Base-by-base conservation (phyloP, 2,329 filamentous ascomycete species). In the Neophaeococcomyces aloes region DNA sequence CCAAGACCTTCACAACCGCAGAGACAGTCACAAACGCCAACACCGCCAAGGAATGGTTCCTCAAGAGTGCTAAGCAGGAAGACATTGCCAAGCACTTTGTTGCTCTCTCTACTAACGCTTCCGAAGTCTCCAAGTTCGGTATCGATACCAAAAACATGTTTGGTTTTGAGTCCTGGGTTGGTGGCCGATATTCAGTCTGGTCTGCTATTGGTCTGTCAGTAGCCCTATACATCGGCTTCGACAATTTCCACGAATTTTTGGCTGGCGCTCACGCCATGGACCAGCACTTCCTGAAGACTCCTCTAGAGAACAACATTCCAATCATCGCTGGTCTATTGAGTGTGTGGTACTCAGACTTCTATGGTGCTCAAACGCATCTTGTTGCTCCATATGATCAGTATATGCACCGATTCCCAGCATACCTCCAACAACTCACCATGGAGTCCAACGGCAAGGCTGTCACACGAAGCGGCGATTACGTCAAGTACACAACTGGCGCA, bases 91-190 rank as follows among this genome's bases (percentile, higher is more conserved):
- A 96, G 77, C 91, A 98, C 76, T 98, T 98, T 61, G 91, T 95
- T 46, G 91, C 91, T 35, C 79, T 98, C 42, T 96, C 91, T 38
- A 98, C 91, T 65, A 98, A 98, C 69, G 84, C 89, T 69, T 65
- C 72, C 42, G 89, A 96, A 71, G 91, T 98, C 50, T 87, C 84
- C 69, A 96, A 96, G 75, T 98, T 98, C 59, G 91, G 91, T 54
- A 98, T 98, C 60, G 89, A 96, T 70, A 82, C 81, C 69, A 89
- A 89, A 76, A 98, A 96, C 76, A 98, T 98, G 91, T 98, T 98
- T 61, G 88, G 87, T 58, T 98, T 98, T 64, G 88, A 89, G 68
- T 93, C 85, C 68, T 98, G 91, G 91, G 89, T 96, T 41, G 91
- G 91, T 64, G 91, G 91, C 46, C 84, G 91, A 48, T 98, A 98